These are phyloP conservation scores for Huntiella bhutanensis DNA, from an alignment of 2,329 filamentous ascomycete species.

Conservation along the genomic window DNA sequence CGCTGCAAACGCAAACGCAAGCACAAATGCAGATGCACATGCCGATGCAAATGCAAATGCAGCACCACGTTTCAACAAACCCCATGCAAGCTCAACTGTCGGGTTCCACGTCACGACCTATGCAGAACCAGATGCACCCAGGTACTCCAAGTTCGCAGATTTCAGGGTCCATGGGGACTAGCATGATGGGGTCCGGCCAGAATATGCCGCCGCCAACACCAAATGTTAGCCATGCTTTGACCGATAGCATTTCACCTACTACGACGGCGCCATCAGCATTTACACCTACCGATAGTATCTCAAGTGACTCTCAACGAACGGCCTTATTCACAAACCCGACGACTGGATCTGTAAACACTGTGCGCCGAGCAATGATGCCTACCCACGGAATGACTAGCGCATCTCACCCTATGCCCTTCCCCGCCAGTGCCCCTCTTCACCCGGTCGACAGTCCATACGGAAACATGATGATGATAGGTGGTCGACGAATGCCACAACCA, in stretches of 20 bases:
- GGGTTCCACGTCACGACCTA: background rate
- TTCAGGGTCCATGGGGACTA: too few species aligned
- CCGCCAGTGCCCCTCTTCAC: conserved; percentile 9
- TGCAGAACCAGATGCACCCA: too few species aligned
- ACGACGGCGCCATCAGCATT: too few species aligned
- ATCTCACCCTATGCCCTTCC: conserved; percentile 13
- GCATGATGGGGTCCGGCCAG: too few species aligned
- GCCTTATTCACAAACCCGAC: too few species aligned
- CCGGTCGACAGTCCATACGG: conserved; percentile 9
- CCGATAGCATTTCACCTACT: background rate
- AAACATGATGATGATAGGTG: conserved; percentile 1
- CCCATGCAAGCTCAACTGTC: background rate
- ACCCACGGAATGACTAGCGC: too few species aligned
- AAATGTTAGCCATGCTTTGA: background rate
- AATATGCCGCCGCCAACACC: background rate
- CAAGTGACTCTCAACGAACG: background rate
- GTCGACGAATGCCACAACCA: conserved; percentile 2
- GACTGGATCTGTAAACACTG: too few species aligned
- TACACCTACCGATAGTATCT: too few species aligned
- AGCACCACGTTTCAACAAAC: background rate
- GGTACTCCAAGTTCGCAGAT: too few species aligned
- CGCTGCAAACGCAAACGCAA: background rate
- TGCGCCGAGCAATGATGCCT: too few species aligned
- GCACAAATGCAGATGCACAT: background rate
- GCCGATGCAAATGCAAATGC: background rate